These are phyloP conservation scores for Pseudonitzschia delicatissima DNA, from an alignment of 108 stramenopile species.

Conservation along the genomic window DNA sequence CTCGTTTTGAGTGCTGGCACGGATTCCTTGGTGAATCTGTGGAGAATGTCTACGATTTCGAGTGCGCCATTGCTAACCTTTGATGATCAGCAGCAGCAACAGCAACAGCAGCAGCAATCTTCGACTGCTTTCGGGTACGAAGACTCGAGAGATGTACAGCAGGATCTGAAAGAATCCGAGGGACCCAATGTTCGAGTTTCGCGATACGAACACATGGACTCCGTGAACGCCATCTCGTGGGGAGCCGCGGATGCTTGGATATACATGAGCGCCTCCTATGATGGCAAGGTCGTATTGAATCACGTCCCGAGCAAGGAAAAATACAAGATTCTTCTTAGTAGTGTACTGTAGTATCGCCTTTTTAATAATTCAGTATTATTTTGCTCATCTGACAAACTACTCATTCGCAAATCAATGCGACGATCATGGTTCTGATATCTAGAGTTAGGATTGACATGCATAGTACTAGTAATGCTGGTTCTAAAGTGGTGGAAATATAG, in stretches of 20 bases:
- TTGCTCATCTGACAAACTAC: too few relatives aligned
- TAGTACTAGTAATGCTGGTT: too few relatives aligned
- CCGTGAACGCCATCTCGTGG: conserved; percentile 87
- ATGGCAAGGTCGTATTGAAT: conserved; percentile 88
- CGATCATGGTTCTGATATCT: too few relatives aligned
- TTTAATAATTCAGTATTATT: too few relatives aligned
- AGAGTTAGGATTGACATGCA: too few relatives aligned
- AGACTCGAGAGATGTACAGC: too few relatives aligned
- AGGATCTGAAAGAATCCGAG: not conserved
- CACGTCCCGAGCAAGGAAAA: conserved; percentile 98
- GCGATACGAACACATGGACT: conserved; percentile 84
- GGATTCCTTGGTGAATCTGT: conserved; percentile 90
- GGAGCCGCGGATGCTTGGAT: conserved; percentile 95
- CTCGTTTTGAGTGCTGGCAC: conserved; percentile 90
- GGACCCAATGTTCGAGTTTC: conserved; percentile 79
- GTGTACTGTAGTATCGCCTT: conserved; percentile 55
- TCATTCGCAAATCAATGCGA: too few relatives aligned
- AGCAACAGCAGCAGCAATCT: conserved; percentile 7
- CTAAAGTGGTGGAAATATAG: too few relatives aligned
- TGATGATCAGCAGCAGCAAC: conserved; percentile 56
- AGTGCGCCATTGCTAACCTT: conserved; percentile 88
- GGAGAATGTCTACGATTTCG: conserved; percentile 92
- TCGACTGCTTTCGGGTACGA: not conserved
- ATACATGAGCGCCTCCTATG: conserved; percentile 85
- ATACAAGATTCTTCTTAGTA: conserved; percentile 98